phyloP scores from a whole-genome alignment of 805 yeast genomes.

The Clavispora phyllophila region DNA sequence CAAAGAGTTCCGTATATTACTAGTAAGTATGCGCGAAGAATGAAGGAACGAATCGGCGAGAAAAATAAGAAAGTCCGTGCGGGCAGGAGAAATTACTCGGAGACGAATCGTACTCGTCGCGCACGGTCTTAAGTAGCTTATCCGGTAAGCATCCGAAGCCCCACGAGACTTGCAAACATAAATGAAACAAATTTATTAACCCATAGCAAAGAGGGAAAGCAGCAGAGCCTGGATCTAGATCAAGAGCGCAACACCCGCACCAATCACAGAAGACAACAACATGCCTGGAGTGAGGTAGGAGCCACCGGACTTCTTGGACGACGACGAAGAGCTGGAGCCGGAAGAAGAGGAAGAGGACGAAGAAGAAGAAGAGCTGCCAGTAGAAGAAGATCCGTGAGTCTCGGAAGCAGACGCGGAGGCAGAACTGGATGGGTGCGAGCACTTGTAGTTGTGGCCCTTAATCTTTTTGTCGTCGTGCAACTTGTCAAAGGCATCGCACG shows the following conservation, averaged over 20 bases:
- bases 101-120: no score
- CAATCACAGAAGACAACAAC: constrained; percentile 21
- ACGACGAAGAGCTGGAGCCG: constrained; percentile 12
- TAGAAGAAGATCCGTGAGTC: constrained; percentile 11
- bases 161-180: no score
- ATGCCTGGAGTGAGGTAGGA: constrained; percentile 13
- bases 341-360: constrained; percentile 17
- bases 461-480: constrained; percentile 28
- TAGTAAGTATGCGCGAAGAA: no score
- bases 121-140: no score
- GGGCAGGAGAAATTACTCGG: no score
- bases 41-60: no score
- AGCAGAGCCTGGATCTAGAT: no score
- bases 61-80: no score
- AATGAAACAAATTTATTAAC: background rate
- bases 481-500: constrained; percentile 31
- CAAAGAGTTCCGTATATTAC: no score
- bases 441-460: constrained; percentile 41
- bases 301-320: constrained; percentile 20
- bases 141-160: no score
- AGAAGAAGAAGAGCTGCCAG: constrained; percentile 13
- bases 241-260: constrained; percentile 24
- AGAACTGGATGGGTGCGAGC: constrained; percentile 30
- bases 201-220: background rate
- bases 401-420: constrained; percentile 12